A percentile compares a stretch with the other conserved stretches of the same genome.
phyloP scores from a whole-genome alignment of 768 basidiomycete species.

The Lentinula lateritia region DNA sequence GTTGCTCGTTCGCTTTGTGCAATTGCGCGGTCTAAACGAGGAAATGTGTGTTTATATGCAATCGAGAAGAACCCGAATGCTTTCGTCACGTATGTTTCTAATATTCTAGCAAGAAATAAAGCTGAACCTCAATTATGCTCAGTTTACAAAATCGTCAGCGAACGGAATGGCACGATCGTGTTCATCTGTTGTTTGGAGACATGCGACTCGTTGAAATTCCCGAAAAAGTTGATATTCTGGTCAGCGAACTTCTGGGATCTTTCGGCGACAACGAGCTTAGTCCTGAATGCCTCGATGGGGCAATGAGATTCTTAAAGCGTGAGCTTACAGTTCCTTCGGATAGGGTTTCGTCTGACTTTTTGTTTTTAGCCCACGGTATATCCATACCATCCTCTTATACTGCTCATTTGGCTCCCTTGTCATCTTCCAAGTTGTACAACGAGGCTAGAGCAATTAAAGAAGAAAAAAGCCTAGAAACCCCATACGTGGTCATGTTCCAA shows the following conservation, averaged over 20 bases:
- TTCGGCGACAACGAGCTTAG: constrained; percentile 99
- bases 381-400: constrained; percentile 97
- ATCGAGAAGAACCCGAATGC: constrained; percentile 98
- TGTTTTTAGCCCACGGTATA: constrained; percentile 71
- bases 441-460: constrained; percentile 68
- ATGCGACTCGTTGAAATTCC: constrained; percentile 85
- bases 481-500: constrained; percentile 98
- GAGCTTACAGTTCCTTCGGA: constrained; percentile 19
- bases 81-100: constrained; percentile 73
- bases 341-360: not conserved
- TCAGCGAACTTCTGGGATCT: constrained; percentile 93
- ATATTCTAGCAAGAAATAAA: not conserved
- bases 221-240: constrained; percentile 85
- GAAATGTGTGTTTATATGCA: constrained; percentile 66
- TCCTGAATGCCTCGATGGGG: constrained; percentile 97
- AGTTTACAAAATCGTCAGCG: constrained; percentile 83
- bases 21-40: constrained; percentile 54
- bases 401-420: constrained; percentile 89
- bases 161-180: constrained; percentile 77
- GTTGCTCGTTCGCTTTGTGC: constrained; percentile 82
- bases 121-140: constrained; percentile 6
- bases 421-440: constrained; percentile 87
- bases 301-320: constrained; percentile 91
- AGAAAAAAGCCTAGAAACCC: constrained; percentile 80
- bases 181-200: constrained; percentile 87